Percentiles rank a stretch among this genome's conserved stretches.
These are phyloP conservation scores for Mycena galericulata DNA, from an alignment of 768 basidiomycete genomes.

Conservation along the genomic window DNA sequence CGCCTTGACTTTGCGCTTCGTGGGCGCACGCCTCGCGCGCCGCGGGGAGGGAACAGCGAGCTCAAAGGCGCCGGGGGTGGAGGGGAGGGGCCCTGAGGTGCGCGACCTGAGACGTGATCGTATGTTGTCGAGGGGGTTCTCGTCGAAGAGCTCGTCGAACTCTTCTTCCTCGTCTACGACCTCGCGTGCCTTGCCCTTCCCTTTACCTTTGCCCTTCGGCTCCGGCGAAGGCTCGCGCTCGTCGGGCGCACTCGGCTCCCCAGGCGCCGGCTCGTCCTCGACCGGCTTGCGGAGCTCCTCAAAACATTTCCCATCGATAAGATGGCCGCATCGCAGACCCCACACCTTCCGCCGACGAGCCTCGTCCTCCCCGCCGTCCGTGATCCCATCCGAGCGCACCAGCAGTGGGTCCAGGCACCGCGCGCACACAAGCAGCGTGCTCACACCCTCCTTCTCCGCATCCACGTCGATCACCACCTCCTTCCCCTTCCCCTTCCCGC, in stretches of 20 bases:
- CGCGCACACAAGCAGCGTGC: slow-evolving; percentile 72
- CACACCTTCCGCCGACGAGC: slow-evolving; percentile 65
- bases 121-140: slow-evolving; percentile 51
- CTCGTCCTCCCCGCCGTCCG: slow-evolving; percentile 55
- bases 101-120: slow-evolving; percentile 71
- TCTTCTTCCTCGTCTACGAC: slow-evolving; percentile 26
- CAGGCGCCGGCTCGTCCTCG: slow-evolving; percentile 21
- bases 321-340: slow-evolving; percentile 81
- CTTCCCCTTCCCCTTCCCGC: slow-evolving; percentile 27
- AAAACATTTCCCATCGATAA: slow-evolving; percentile 83
- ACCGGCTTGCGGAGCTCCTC: slow-evolving; percentile 65
- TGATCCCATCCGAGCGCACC: slow-evolving; percentile 61
- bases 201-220: slow-evolving; percentile 52
- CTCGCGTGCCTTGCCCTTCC: slow-evolving; percentile 55
- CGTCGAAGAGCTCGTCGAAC: slow-evolving; percentile 34
- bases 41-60: slow-evolving; percentile 22
- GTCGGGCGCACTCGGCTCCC: background rate
- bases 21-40: background rate
- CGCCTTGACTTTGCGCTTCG: slow-evolving; percentile 29
- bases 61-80: slow-evolving; percentile 13
- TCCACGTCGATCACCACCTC: slow-evolving; percentile 56
- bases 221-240: background rate
- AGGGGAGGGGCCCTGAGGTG: slow-evolving; percentile 12
- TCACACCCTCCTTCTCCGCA: slow-evolving; percentile 53
- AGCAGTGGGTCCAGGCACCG: slow-evolving; percentile 74